Evolutionary conservation across 192 early-diverging fungal species (phyloP), one percentile per base, ranked within the genome.

Genomic region (Mortierella hygrophila): DNA sequence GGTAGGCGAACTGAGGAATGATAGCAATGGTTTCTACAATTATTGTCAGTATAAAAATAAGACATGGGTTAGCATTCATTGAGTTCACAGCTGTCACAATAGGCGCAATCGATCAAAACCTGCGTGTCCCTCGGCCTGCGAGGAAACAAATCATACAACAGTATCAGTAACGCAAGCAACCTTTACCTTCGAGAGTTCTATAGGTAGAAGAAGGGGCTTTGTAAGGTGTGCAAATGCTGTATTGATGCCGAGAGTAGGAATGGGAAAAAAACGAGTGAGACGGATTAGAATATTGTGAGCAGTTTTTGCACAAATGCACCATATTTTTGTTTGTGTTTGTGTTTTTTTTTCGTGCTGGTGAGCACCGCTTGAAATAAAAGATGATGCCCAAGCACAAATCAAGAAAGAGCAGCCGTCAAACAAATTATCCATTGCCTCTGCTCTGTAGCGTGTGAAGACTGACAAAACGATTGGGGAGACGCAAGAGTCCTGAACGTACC

Each of bases 171-270:
- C 49, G 20, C 49, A 52, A 52, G 15, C 49, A 21, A 52, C 4
- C 49, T 37, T 46, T 70, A 85, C 78, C 82, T 68, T 86, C 84
- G 38, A 86, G 49, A 6, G 79, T 26, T 0, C 15, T 16, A 55
- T 49, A 86, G 20, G 41, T 18, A 7, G 55, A 41, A 2, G 29
- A 2, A 46, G 84, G 84, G 41, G 78, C 65, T n/a, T 69, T 57
- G 76, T 63, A 86, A 2, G 84, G 84, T 5, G 84, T 86, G 47
- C 84, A 86, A n/a, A 86, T 63, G 42, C 84, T 86, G 49, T 20
- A n/a, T 49, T 29, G 23, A 72, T 26, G 15, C n/a, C 69, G 32
- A 38, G 15, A 9, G 10, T 21, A 1, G 9, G 16, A 69, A 35
- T 5, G 13, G 26, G 10, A 23, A 40, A 38, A 23, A 37, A 21